Conservation (phyloP, 495 filamentous ascomycete genomes). For the Talaromyces proteolyticus region DNA sequence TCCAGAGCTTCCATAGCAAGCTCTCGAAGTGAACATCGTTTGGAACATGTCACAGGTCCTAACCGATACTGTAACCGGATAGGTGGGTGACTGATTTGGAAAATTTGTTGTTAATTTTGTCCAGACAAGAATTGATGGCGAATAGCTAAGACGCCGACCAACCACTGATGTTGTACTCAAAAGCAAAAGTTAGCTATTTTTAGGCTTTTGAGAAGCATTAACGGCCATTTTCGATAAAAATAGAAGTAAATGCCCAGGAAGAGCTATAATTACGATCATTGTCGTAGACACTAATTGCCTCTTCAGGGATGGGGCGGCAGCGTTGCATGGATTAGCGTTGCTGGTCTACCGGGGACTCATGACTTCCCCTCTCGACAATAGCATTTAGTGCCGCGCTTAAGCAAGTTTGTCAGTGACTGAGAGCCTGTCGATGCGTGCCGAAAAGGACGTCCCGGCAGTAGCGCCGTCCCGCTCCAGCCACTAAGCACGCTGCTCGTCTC, state of each 20-base stretch:
- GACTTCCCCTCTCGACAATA: background rate
- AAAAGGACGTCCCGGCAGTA: slow-evolving; percentile 10
- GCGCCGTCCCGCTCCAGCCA: slow-evolving; percentile 5
- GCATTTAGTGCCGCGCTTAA: background rate
- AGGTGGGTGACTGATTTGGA: no score
- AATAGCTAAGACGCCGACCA: no score
- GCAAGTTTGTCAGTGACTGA: background rate
- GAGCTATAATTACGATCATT: background rate
- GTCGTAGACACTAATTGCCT: background rate
- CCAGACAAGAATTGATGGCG: no score
- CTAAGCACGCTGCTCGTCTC: slow-evolving; percentile 1
- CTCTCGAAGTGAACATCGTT: no score
- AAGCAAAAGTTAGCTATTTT: no score
- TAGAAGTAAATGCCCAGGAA: background rate
- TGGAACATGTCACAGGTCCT: no score
- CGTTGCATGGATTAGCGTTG: background rate
- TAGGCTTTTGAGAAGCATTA: no score
- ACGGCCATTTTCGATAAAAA: background rate
- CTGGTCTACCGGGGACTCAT: background rate
- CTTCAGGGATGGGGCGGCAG: background rate
- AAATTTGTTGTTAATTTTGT: no score
- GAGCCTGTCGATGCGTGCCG: slow-evolving; percentile 7
- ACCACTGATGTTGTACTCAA: no score
- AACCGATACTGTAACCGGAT: no score
- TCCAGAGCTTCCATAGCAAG: no score